Base-by-base conservation (phyloP, 176 grass and related monocot species). In the Eremochloa ophiuroides region DNA sequence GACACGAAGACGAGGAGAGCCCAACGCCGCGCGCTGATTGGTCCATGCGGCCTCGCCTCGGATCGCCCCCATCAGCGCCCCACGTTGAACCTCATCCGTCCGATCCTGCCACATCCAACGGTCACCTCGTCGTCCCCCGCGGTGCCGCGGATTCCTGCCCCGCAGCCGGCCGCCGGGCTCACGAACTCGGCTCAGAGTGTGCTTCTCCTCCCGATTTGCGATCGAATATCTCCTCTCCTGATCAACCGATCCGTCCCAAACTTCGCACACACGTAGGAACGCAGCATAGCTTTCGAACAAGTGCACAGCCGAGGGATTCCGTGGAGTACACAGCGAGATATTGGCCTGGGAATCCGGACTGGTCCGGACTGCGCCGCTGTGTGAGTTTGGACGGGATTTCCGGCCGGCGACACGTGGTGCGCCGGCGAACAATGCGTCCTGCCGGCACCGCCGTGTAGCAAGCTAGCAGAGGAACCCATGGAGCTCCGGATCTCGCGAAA, bases 151-250 rank as follows among this genome's bases (percentile, higher is more conserved):
- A 91, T 94, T 66, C 64, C 71, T 42, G 38, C 66, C 59, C 58
- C 23, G 78, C 65, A 5, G 48, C 63, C 28, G 65, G 58, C 61
- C 35, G 40, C 46, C 60, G 29, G 9, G n/a, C 77, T 47, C 62
- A 0, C 1, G 40, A 69, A 12, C 81, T 23, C 13, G 51, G n/a
- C 38, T 83, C 48, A 41, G 17, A 58, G 85, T 97, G 94, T 97
- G 94, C 85, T 97, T 97, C 91, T 90, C 85, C 48, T 80, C 86
- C 80, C 71, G 64, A 77, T 94, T 94, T 85, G 74, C 47, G 58
- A 56, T 15, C 23, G 0, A 85, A 92, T 89, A 87, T 87, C 85
- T 87, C 86, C 0, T 39, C 0, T 0, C 44, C 0, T 0, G 8
- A 3, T 71, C 0, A 0, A 80, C 56, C 10, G 9, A 74, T 89